Base-by-base conservation (phyloP, 805 yeast genomes). In the Scheffersomyces ergatensis region DNA sequence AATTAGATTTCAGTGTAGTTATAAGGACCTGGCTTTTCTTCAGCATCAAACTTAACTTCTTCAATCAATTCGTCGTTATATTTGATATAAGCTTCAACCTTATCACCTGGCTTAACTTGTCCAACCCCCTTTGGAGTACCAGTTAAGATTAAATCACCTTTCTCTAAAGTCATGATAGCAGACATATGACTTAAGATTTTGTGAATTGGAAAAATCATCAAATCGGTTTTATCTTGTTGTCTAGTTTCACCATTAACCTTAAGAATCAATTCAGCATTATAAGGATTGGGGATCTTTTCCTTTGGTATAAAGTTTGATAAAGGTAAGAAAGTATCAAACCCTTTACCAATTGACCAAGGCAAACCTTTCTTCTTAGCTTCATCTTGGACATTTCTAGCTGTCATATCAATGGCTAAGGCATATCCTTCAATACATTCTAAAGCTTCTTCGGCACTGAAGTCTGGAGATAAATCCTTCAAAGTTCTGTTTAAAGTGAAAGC, bases 51-150 rank as follows among this genome's bases (percentile, higher is more conserved):
- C 14, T 73, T 71, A 39, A 85, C 65, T 27, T 74, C 78, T 24
- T 73, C 78, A 20, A 92, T 57, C 8, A 71, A 70, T 42, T 77
- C 56, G 9, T 82, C 92, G 25, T 76, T 76, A 24, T 73, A 76
- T 21, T 60, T 63, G 46, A 89, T 62, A 48, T 77, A 75, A 5
- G 95, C 95, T 34, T 72, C 71, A 20, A 93, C 69, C 19, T 60
- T 56, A 58, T 93, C 98, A 8, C 97, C 98, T 0, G 95, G 86
- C 5, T 61, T 62, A 25, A 90, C 66, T 19, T 76, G 67, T 7
- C 98, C 97, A n/a, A 93, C 99, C 14, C 99, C 99, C 62, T 89
- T 88, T 34, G 99, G 99, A 1, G 99, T 93, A 14, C 99, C 99
- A 1, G 99, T 93, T 38, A 93, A 72, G 43, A 93, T 82, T 47